Evolutionary conservation across 345 rosid species (phyloP).

Genomic region (Boechera stricta): DNA sequence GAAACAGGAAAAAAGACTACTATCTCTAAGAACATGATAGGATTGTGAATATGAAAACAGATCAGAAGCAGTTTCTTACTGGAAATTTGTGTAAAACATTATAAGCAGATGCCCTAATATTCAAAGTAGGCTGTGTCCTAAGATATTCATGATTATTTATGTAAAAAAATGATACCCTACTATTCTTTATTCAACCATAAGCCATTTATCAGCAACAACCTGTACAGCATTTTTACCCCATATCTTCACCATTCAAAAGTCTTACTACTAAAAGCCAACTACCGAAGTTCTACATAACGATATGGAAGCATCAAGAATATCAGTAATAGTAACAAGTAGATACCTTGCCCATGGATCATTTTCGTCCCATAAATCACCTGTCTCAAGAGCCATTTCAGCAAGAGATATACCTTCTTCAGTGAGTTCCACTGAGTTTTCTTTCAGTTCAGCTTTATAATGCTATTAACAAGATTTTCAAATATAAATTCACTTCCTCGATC

Average conservation of each 20-base stretch:
- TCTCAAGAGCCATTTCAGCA: constrained; percentile 96
- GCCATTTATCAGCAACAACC: constrained; percentile 5
- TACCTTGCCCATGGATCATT: constrained; percentile 99
- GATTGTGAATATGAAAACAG: background rate
- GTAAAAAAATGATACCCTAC: constrained; percentile 20
- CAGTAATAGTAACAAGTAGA: constrained; percentile 31
- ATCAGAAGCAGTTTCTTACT: constrained; percentile 21
- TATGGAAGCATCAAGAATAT: constrained; percentile 17
- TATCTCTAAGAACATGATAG: background rate
- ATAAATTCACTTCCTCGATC: constrained; percentile 20
- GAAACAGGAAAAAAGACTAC: background rate
- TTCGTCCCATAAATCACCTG: constrained; percentile 94
- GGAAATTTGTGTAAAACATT: background rate
- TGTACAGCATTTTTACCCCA: constrained; percentile 20
- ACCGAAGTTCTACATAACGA: constrained; percentile 1
- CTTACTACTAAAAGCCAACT: background rate
- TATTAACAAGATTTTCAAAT: constrained; percentile 47
- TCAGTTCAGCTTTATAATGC: constrained; percentile 89
- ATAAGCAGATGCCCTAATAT: background rate
- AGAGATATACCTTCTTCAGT: constrained; percentile 92
- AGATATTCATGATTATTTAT: background rate
- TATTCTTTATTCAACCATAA: constrained; percentile 28
- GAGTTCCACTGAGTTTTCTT: constrained; percentile 96
- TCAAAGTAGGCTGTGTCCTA: constrained; percentile 12
- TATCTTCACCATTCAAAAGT: constrained; percentile 21